These are phyloP conservation scores for Trichoderma reesei DNA, from an alignment of 495 filamentous ascomycete genomes.

Conservation along the genomic window DNA sequence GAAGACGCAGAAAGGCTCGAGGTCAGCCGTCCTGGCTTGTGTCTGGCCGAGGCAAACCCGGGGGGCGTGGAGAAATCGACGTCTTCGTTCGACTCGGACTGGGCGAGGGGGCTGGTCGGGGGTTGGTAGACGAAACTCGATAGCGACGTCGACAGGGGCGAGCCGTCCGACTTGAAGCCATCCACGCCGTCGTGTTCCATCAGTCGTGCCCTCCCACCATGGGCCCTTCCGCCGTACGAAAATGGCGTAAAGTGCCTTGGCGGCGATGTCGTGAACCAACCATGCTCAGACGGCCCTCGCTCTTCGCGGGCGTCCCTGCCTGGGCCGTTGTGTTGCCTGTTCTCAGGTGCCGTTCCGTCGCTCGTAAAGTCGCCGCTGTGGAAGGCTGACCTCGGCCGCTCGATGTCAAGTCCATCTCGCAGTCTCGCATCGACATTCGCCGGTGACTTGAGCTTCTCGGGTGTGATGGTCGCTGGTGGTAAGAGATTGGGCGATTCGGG, in stretches of 20 bases:
- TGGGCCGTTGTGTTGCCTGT: not conserved
- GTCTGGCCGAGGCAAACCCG: conserved; percentile 26
- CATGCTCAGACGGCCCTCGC: conserved; percentile 10
- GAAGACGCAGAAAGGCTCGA: conserved; percentile 24
- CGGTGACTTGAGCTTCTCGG: conserved; percentile 27
- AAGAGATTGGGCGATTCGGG: conserved; percentile 25
- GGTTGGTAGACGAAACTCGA: conserved; percentile 77
- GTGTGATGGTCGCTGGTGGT: conserved; percentile 32
- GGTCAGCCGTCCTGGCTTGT: conserved; percentile 25
- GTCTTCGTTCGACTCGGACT: conserved; percentile 83
- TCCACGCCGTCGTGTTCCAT: not conserved
- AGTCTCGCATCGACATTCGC: conserved; percentile 18
- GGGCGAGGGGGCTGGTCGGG: conserved; percentile 85
- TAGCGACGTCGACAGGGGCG: conserved; percentile 63
- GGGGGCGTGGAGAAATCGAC: conserved; percentile 50
- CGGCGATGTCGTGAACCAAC: conserved; percentile 38
- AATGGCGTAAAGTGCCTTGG: conserved; percentile 34
- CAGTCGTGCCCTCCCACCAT: not conserved
- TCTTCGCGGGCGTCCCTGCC: not conserved
- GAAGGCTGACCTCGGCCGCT: conserved; percentile 76
- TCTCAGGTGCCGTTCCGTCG: conserved; percentile 20
- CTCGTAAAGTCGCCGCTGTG: conserved; percentile 84
- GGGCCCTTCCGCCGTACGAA: conserved; percentile 15
- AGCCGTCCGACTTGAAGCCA: conserved; percentile 33
- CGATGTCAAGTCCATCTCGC: conserved; percentile 50